Conservation (phyloP, 495 filamentous ascomycete species). For the Geoglossum glabrum region DNA sequence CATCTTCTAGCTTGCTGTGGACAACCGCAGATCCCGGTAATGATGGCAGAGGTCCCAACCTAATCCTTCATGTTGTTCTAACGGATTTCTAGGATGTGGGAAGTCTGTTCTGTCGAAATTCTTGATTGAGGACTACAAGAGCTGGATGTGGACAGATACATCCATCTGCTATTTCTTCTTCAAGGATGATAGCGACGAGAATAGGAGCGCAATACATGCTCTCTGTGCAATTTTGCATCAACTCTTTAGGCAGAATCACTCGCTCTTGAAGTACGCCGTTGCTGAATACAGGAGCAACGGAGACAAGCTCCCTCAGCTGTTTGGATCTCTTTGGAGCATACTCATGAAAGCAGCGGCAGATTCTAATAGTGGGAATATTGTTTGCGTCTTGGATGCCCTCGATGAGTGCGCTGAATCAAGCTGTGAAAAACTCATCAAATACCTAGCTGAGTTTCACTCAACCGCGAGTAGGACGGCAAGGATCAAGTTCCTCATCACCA, state of each 20-base stretch:
- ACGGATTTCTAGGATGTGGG: not conserved
- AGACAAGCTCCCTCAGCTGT: not conserved
- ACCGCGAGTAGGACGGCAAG: not conserved
- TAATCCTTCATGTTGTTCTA: too few relatives aligned
- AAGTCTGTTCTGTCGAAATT: not conserved
- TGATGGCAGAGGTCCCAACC: too few relatives aligned
- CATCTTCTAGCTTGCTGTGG: not conserved
- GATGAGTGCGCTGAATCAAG: not conserved
- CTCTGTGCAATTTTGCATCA: not conserved
- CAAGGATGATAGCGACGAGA: not conserved
- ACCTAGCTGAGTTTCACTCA: not conserved
- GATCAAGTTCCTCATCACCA: not conserved
- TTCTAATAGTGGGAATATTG: not conserved
- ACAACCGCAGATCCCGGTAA: not conserved
- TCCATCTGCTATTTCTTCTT: not conserved
- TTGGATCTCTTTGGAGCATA: not conserved
- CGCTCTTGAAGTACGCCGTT: not conserved
- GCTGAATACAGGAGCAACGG: not conserved
- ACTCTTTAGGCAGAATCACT: not conserved
- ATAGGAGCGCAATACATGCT: not conserved
- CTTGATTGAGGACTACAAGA: not conserved
- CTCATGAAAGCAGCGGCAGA: not conserved
- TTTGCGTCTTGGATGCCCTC: not conserved
- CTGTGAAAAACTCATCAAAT: not conserved
- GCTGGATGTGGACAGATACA: not conserved